Percentiles rank a stretch among this genome's conserved stretches.
Conservation (phyloP, 2,329 filamentous ascomycete species). For the Atkinsonella texensis region DNA sequence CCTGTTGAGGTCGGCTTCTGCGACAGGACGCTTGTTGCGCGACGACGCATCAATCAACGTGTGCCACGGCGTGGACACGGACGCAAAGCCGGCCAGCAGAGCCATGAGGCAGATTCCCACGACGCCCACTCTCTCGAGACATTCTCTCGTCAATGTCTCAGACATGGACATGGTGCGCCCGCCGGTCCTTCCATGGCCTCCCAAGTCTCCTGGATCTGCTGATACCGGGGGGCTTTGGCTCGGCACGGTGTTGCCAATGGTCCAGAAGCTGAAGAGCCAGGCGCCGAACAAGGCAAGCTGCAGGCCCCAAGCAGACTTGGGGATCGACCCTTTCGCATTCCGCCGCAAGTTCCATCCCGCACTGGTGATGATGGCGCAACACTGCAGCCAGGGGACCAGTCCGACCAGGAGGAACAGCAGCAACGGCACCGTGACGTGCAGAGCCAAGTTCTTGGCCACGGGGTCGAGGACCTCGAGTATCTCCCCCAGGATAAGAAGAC, state of each 20-base stretch:
- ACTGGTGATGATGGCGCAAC: conserved; percentile 49
- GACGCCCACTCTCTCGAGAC: conserved; percentile 61
- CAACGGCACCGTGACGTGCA: conserved; percentile 57
- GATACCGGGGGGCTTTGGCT: conserved; percentile 7
- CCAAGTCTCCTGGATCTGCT: background rate
- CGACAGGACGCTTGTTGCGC: conserved; percentile 42
- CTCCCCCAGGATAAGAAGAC: conserved; percentile 72
- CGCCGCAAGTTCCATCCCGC: conserved; percentile 51
- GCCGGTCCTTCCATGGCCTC: conserved; percentile 8
- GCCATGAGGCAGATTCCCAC: conserved; percentile 83
- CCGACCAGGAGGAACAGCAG: conserved; percentile 62
- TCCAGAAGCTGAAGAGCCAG: conserved; percentile 72
- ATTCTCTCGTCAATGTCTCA: conserved; percentile 36
- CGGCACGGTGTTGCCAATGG: conserved; percentile 52
- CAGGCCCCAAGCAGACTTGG: conserved; percentile 50
- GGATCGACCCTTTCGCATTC: conserved; percentile 41
- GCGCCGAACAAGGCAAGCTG: conserved; percentile 48
- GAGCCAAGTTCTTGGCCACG: conserved; percentile 52
- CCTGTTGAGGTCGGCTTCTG: conserved; percentile 61
- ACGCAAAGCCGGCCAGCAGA: conserved; percentile 75
- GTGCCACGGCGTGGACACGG: conserved; percentile 80
- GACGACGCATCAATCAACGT: conserved; percentile 54
- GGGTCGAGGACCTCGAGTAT: conserved; percentile 65
- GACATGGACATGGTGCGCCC: conserved; percentile 22
- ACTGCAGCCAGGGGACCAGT: conserved; percentile 67